Percentiles rank a stretch among this genome's conserved stretches.
Evolutionary conservation across 306 rosid species (phyloP).

Genomic region (Carpinus viminea): DNA sequence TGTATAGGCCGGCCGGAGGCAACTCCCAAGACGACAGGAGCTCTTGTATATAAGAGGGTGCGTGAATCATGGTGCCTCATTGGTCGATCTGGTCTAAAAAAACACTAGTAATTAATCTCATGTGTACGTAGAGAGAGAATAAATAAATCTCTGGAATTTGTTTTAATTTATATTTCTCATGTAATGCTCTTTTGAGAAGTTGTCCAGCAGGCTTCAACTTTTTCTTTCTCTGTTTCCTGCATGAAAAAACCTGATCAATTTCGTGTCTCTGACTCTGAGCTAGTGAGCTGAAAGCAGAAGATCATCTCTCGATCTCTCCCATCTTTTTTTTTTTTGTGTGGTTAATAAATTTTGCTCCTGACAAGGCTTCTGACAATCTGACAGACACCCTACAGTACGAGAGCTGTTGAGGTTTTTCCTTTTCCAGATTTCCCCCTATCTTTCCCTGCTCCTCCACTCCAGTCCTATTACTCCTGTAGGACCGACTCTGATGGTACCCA

Average conservation of each 20-base stretch:
- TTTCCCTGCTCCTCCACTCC: too few relatives aligned
- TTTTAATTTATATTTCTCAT: neutral
- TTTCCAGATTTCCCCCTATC: conserved; percentile 10
- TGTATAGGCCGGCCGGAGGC: conserved; percentile 4
- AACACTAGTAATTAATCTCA: neutral
- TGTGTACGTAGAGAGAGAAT: conserved; percentile 42
- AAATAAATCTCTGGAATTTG: conserved; percentile 40
- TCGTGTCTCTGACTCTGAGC: too few relatives aligned
- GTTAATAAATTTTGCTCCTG: conserved; percentile 25
- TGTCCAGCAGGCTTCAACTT: neutral
- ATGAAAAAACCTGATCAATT: neutral
- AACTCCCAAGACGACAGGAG: conserved; percentile 28
- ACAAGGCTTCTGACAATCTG: conserved; percentile 5
- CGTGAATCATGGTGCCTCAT: conserved; percentile 21
- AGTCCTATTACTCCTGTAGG: too few relatives aligned
- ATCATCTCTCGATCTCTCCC: neutral
- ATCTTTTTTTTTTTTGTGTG: conserved; percentile 2
- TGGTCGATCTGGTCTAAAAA: conserved; percentile 25
- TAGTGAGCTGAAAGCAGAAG: conserved; percentile 5
- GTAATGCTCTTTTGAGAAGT: neutral
- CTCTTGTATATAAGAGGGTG: conserved; percentile 53
- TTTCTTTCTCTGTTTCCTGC: neutral
- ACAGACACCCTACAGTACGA: neutral
- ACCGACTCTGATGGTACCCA: conserved; percentile 18
- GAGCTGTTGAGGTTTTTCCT: conserved; percentile 2